Conservation (phyloP, 805 yeast species). For the Candida quercuum region DNA sequence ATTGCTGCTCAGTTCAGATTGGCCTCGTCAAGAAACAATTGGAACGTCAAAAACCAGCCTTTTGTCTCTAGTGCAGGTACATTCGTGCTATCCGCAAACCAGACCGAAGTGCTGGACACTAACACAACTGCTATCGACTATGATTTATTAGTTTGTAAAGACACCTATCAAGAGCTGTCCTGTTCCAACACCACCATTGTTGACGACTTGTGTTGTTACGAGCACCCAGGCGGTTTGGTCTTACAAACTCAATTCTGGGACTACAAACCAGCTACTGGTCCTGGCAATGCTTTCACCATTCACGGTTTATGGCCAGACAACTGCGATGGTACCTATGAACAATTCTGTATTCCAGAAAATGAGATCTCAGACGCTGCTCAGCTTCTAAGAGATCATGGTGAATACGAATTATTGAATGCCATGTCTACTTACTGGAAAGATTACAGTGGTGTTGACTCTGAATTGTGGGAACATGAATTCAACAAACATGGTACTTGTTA, state of each 20-base stretch:
- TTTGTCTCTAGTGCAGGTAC: background rate
- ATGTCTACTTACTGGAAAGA: conserved; percentile 67
- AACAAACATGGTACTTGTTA: conserved; percentile 19
- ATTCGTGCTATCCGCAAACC: background rate
- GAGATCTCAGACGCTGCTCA: conserved; percentile 44
- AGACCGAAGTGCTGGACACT: background rate
- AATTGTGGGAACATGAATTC: conserved; percentile 17
- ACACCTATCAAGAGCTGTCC: conserved; percentile 37
- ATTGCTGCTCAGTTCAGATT: background rate
- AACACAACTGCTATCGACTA: background rate
- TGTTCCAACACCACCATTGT: conserved; percentile 53
- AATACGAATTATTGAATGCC: conserved; percentile 45
- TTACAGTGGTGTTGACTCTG: conserved; percentile 54
- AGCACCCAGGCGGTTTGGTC: conserved; percentile 78
- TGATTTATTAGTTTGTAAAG: conserved; percentile 11
- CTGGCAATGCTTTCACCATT: conserved; percentile 63
- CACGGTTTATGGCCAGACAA: conserved; percentile 90
- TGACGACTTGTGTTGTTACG: conserved; percentile 74
- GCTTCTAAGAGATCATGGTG: conserved; percentile 43
- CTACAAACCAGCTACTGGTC: conserved; percentile 68
- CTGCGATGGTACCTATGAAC: conserved; percentile 78
- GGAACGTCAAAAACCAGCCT: background rate
- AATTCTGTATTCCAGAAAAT: conserved; percentile 64
- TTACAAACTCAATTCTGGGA: conserved; percentile 94
- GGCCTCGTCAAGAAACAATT: background rate